Evolutionary conservation across 257 asterid genomes (phyloP).

Genomic region (Nicotiana sylvestris): DNA sequence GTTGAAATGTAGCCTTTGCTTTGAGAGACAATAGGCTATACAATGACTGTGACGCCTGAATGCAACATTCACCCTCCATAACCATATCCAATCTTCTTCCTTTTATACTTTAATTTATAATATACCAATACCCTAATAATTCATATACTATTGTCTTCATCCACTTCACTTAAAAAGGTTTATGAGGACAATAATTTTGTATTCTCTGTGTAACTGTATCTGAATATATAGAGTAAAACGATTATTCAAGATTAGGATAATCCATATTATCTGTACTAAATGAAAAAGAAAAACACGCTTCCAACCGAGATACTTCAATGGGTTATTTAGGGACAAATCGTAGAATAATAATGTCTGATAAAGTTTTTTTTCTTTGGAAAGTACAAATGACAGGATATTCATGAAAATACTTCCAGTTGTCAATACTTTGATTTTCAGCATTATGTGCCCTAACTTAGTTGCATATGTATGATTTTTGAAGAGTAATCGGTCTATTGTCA

Average conservation of each 20-base stretch:
- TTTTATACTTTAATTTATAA: neutral
- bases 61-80: conserved; percentile 16
- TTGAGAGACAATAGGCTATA: conserved; percentile 32
- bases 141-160: neutral
- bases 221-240: neutral
- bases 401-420: neutral
- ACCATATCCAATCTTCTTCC: neutral
- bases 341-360: neutral
- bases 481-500: no score
- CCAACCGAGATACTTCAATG: neutral
- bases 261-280: neutral
- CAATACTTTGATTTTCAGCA: neutral
- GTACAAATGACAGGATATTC: neutral
- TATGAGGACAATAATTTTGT: neutral
- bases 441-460: no score
- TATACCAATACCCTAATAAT: neutral
- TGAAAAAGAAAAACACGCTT: neutral
- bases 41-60: conserved; percentile 30
- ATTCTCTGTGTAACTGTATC: neutral
- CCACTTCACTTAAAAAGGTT: neutral
- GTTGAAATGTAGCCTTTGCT: conserved; percentile 25
- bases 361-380: neutral
- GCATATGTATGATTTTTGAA: no score
- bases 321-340: neutral
- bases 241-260: neutral